Evolutionary conservation across 139 green algal species (phyloP).

Genomic region (Tetradesmus obliquus): DNA sequence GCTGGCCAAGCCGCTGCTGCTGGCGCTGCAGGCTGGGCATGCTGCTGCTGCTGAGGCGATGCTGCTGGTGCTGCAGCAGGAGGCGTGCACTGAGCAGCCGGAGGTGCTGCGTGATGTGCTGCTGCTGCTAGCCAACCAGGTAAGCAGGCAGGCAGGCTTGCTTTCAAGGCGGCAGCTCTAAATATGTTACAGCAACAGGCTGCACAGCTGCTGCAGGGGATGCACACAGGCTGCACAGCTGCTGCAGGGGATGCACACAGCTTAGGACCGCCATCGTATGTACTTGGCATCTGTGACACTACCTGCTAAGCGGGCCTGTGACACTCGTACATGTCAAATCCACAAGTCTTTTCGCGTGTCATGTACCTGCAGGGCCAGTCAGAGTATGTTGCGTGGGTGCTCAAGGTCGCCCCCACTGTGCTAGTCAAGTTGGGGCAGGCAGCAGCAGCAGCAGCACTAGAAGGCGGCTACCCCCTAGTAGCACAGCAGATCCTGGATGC

Average conservation of each 20-base stretch:
- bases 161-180: too few species aligned
- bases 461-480: not conserved
- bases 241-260: too few species aligned
- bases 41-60: conserved; percentile 2
- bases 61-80: not conserved
- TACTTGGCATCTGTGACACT: too few species aligned
- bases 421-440: conserved; percentile 19
- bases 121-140: conserved; percentile 18
- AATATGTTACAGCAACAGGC: too few species aligned
- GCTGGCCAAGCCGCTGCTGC: conserved; percentile 24
- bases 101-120: conserved; percentile 9
- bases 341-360: not conserved
- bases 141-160: not conserved
- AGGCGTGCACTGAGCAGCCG: not conserved
- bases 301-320: too few species aligned
- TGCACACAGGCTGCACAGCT: too few species aligned
- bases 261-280: too few species aligned
- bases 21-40: not conserved
- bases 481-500: conserved; percentile 31
- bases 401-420: conserved; percentile 12
- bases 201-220: too few species aligned
- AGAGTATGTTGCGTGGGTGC: conserved; percentile 13
- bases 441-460: conserved; percentile 38
- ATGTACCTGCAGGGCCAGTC: not conserved
- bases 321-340: too few species aligned